Conservation (phyloP, 805 yeast species). For the Cyberlindnera maclurae region DNA sequence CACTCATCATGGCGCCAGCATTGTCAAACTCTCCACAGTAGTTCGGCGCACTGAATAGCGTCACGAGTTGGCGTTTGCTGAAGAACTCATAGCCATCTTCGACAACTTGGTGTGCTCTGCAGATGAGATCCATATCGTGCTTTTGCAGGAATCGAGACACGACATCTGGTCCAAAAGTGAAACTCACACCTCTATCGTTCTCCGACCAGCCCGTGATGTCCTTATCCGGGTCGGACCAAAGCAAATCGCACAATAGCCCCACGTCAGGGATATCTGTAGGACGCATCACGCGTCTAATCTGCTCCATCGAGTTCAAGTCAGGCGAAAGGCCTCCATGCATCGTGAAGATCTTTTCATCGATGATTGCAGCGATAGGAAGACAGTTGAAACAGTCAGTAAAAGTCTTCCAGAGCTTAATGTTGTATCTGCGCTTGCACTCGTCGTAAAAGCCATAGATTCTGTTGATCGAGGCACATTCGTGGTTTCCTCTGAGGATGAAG, state of each 20-base stretch:
- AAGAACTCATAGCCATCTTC: conserved; percentile 99
- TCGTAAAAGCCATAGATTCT: conserved; percentile 98
- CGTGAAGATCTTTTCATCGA: conserved; percentile 95
- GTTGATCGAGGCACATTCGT: conserved; percentile 96
- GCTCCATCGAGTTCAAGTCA: conserved; percentile 96
- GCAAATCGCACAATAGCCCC: conserved; percentile 89
- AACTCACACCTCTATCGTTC: conserved; percentile 97
- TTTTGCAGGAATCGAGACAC: conserved; percentile 93
- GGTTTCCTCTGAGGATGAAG: conserved; percentile 94
- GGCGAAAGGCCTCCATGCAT: conserved; percentile 99
- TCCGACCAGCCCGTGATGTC: conserved; percentile 99
- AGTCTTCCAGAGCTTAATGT: conserved; percentile 97
- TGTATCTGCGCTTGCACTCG: conserved; percentile 97
- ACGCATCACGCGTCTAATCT: conserved; percentile 97
- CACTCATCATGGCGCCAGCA: conserved; percentile 99
- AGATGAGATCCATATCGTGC: conserved; percentile 96
- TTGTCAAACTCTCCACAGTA: conserved; percentile 98
- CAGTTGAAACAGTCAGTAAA: conserved; percentile 98
- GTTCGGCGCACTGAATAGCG: conserved; percentile 94
- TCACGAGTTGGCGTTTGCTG: conserved; percentile 91
- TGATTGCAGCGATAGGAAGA: conserved; percentile 96
- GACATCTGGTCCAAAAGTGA: conserved; percentile 99
- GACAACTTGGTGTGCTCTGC: conserved; percentile 98
- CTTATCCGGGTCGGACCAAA: conserved; percentile 98
- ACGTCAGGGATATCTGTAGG: conserved; percentile 99